A percentile compares a stretch with the other conserved stretches of the same genome.
phyloP scores from a whole-genome alignment of 1,284 basidiomycete genomes.

The Moesziomyces aphidis region DNA sequence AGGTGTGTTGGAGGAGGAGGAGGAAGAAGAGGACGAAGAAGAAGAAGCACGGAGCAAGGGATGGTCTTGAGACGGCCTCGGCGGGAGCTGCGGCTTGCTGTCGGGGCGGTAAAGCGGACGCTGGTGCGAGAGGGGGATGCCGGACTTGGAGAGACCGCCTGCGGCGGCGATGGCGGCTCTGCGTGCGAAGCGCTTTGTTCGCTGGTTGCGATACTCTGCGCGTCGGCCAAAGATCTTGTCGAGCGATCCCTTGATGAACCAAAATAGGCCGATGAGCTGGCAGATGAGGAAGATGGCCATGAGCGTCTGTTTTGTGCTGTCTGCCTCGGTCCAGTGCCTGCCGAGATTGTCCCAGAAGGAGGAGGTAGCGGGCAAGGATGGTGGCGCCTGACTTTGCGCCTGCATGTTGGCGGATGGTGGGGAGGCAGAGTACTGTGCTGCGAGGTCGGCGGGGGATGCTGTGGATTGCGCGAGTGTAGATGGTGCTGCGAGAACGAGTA shows the following conservation, averaged over 20 bases:
- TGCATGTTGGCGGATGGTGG: neutral
- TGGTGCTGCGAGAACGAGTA: neutral
- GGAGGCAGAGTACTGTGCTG: neutral
- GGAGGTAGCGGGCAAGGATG: neutral
- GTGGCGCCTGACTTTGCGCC: constrained; percentile 5
- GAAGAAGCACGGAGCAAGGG: constrained; percentile 20
- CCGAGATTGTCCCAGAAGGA: constrained; percentile 36
- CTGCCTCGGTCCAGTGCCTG: constrained; percentile 42
- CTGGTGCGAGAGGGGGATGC: constrained; percentile 44
- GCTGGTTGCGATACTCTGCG: constrained; percentile 43
- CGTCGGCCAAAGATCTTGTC: constrained; percentile 46
- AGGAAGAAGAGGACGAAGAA: constrained; percentile 1
- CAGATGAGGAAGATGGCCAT: constrained; percentile 46
- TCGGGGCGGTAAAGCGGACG: constrained; percentile 39
- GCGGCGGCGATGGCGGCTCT: constrained; percentile 44
- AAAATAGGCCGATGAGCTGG: constrained; percentile 31
- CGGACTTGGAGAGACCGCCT: constrained; percentile 28
- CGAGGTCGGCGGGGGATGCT: neutral
- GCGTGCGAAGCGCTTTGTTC: constrained; percentile 39
- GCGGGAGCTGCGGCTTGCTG: constrained; percentile 37
- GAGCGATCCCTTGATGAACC: constrained; percentile 38
- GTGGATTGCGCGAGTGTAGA: neutral
- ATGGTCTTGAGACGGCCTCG: constrained; percentile 29
- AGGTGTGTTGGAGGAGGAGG: neutral
- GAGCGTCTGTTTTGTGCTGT: constrained; percentile 47